Evolutionary conservation across 148 eudicot genomes (phyloP).

Genomic region (Euryodendron excelsum): DNA sequence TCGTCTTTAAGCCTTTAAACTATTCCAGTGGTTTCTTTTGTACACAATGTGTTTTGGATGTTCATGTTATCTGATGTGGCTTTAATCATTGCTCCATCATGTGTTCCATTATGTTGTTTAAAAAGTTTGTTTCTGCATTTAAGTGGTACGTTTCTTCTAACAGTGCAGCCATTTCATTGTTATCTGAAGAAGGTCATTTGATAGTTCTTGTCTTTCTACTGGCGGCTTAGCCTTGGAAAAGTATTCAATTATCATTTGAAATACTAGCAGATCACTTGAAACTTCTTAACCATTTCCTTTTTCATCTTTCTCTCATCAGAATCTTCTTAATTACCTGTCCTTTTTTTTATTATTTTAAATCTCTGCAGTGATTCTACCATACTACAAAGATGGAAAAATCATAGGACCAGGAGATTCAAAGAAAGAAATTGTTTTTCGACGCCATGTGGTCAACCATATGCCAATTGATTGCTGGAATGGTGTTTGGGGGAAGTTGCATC

Average conservation of each 20-base stretch:
- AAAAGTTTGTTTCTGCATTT: not conserved
- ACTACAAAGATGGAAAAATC: conserved; percentile 54
- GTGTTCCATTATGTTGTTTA: not conserved
- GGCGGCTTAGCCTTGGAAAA: not conserved
- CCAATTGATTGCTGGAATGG: conserved; percentile 92
- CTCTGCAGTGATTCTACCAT: conserved; percentile 73
- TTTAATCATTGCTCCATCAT: not conserved
- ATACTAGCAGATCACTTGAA: not conserved
- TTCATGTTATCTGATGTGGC: not conserved
- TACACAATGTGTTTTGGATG: not conserved
- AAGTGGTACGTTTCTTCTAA: not conserved
- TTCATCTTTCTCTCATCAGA: not conserved
- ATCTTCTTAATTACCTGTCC: not conserved
- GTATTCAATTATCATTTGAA: not conserved
- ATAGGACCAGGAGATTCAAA: conserved; percentile 32
- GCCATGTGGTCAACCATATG: conserved; percentile 84
- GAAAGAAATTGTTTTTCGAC: conserved; percentile 57
- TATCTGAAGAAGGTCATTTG: not conserved
- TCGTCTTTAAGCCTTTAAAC: not conserved
- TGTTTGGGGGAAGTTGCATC: conserved; percentile 88
- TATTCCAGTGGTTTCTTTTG: not conserved
- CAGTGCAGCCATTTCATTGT: not conserved
- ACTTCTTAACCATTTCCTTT: not conserved
- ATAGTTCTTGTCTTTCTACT: not conserved
- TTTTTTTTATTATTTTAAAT: conserved; percentile 17